Percentiles rank a stretch among this genome's conserved stretches.
These are phyloP conservation scores for Wickerhamiella azymoides DNA, from an alignment of 805 yeast species.

Conservation along the genomic window DNA sequence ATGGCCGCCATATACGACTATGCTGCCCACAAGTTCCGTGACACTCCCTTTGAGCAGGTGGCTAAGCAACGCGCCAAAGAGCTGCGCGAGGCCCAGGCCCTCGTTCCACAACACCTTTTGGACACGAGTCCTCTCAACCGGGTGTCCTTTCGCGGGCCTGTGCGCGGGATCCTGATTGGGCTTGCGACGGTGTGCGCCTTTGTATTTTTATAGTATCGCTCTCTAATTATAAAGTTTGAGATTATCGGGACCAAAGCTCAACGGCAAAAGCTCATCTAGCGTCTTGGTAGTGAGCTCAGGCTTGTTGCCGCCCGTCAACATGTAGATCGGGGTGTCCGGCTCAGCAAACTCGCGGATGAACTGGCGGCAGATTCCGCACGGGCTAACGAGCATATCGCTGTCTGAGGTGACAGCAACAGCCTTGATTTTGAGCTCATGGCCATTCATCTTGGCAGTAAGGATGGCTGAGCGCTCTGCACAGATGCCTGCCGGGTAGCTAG, in stretches of 20 bases:
- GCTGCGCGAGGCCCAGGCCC: too few relatives aligned
- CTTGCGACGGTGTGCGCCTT: background rate
- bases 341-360: constrained; percentile 67
- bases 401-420: constrained; percentile 62
- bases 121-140: too few relatives aligned
- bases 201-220: background rate
- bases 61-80: too few relatives aligned
- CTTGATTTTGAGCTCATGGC: constrained; percentile 27
- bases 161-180: background rate
- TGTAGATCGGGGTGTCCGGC: constrained; percentile 41
- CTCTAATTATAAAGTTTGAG: constrained; percentile 24
- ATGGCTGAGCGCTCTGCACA: constrained; percentile 69
- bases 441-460: constrained; percentile 37
- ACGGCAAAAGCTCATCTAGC: constrained; percentile 56
- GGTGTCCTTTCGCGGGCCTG: background rate
- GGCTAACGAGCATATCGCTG: constrained; percentile 45
- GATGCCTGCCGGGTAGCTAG: constrained; percentile 66
- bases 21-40: too few relatives aligned
- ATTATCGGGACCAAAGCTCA: constrained; percentile 76
- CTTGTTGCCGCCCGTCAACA: constrained; percentile 42
- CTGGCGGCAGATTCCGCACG: constrained; percentile 94
- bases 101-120: too few relatives aligned
- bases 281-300: constrained; percentile 30
- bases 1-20: too few relatives aligned
- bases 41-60: too few relatives aligned